Evolutionary conservation across 2,329 filamentous ascomycete species (phyloP).

Genomic region (Coniochaeta sp.): DNA sequence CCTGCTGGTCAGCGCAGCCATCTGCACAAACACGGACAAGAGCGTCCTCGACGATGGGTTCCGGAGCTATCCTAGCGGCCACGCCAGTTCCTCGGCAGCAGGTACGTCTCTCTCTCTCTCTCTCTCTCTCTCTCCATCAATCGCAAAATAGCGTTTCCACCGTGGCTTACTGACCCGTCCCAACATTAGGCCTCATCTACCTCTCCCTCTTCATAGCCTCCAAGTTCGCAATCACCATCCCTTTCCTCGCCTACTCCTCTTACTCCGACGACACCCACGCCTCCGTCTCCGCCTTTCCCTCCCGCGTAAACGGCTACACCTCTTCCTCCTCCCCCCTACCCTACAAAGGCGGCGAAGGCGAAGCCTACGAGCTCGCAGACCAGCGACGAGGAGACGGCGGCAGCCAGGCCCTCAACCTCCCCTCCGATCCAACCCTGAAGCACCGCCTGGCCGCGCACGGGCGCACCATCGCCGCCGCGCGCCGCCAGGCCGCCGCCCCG

Average conservation of each 20-base stretch:
- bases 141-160: too few relatives aligned
- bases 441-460: constrained; percentile 26
- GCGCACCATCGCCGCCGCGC: constrained; percentile 41
- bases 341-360: constrained; percentile 21
- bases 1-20: constrained; percentile 65
- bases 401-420: constrained; percentile 16
- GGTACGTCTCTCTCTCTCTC: constrained; percentile 46
- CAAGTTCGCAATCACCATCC: constrained; percentile 70
- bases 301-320: constrained; percentile 45
- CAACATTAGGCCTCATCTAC: constrained; percentile 61
- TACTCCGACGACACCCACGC: constrained; percentile 29
- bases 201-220: constrained; percentile 80
- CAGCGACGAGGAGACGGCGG: constrained; percentile 12
- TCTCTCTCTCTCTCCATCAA: neutral
- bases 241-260: constrained; percentile 51
- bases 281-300: constrained; percentile 63
- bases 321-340: constrained; percentile 13
- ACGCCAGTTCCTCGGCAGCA: constrained; percentile 32
- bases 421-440: constrained; percentile 18
- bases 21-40: constrained; percentile 62
- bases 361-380: constrained; percentile 22
- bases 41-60: constrained; percentile 71
- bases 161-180: neutral
- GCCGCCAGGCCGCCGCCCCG: constrained; percentile 72
- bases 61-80: constrained; percentile 73